Base-by-base conservation (phyloP, 805 yeast genomes). In the Wickerhamiella kurtzmanii region DNA sequence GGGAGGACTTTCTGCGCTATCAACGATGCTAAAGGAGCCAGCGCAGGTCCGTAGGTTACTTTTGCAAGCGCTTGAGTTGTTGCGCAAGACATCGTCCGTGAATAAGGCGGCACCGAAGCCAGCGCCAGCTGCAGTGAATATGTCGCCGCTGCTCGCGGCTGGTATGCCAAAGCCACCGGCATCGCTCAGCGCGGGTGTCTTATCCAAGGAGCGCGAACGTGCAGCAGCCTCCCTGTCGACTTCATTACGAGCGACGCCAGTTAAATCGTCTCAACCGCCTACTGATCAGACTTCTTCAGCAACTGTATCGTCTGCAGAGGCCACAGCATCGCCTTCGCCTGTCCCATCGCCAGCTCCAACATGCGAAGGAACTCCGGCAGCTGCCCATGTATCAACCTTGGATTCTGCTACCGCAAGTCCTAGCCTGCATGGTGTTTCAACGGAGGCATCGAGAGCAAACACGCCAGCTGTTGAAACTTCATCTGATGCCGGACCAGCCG, bases 1-100 rank as follows among this genome's bases (percentile, higher is more conserved):
- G n/a, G 62, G 61, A 16, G 65, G 65, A 2, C 44, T 57, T 16
- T 53, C 54, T 38, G 53, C 44, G 37, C 46, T 57, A 5, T 53
- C 50, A 8, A 25, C 46, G 18, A 49, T 56, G 16, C 46, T 57
- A 17, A 52, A 53, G 22, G 47, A 47, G 39, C 51, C 49, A 28
- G 45, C 42, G 38, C 46, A 44, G 16, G 45, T 46, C 11, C 47
- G 49, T 39, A 21, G 19, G 5, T 37, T 50, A 16, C 25, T 50
- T 37, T 49, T 50, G 39, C 53, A 50, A 39, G 47, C 53, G 16
- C 51, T 50, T 5, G 53, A 50, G 37, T 32, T 48, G 22, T 41
- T 50, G 42, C 45, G 46, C 42, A 38, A 38, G 41, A 13, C 22
- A 8, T 20, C 56, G 11, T 6, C 32, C 32, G n/a, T n/a, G n/a